Evolutionary conservation across 345 rosid genomes (phyloP).

Genomic region (Toxicodendron radicans): DNA sequence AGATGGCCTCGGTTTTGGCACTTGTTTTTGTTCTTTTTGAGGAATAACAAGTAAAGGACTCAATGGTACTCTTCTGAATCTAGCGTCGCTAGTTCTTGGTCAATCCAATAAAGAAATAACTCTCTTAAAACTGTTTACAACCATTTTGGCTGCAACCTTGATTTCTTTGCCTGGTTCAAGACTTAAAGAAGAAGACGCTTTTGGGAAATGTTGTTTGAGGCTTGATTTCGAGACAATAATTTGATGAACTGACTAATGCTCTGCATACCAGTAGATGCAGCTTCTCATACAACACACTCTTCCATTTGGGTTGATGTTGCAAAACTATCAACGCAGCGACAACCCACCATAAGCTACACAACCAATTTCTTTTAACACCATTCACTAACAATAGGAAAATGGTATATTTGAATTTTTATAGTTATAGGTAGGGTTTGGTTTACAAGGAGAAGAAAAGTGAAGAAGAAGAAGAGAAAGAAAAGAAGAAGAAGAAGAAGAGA

Average conservation of each 20-base stretch:
- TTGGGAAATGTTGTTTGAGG: conserved; percentile 18
- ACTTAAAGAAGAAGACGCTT: conserved; percentile 20
- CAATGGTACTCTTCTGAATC: conserved; percentile 66
- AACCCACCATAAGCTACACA: conserved; percentile 63
- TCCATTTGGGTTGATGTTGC: conserved; percentile 37
- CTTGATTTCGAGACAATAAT: conserved; percentile 47
- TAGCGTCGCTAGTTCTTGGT: conserved; percentile 84
- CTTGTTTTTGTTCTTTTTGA: conserved; percentile 15
- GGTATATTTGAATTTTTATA: background rate
- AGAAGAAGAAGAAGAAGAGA: background rate
- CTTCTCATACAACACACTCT: conserved; percentile 63
- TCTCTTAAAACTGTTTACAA: conserved; percentile 72
- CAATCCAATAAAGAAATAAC: conserved; percentile 68
- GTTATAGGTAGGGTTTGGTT: background rate
- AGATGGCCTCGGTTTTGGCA: conserved; percentile 21
- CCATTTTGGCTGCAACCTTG: conserved; percentile 62
- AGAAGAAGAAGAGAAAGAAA: too few species aligned
- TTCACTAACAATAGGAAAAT: conserved; percentile 7
- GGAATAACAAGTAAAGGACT: background rate
- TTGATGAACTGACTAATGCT: conserved; percentile 72
- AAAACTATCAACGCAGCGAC: conserved; percentile 35
- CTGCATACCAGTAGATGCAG: conserved; percentile 74
- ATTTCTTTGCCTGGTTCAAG: conserved; percentile 40
- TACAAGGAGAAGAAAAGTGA: conserved; percentile 12
- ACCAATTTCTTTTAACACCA: conserved; percentile 46